Evolutionary conservation across 495 filamentous ascomycete species (phyloP).

Genomic region (Xylaria scruposa): DNA sequence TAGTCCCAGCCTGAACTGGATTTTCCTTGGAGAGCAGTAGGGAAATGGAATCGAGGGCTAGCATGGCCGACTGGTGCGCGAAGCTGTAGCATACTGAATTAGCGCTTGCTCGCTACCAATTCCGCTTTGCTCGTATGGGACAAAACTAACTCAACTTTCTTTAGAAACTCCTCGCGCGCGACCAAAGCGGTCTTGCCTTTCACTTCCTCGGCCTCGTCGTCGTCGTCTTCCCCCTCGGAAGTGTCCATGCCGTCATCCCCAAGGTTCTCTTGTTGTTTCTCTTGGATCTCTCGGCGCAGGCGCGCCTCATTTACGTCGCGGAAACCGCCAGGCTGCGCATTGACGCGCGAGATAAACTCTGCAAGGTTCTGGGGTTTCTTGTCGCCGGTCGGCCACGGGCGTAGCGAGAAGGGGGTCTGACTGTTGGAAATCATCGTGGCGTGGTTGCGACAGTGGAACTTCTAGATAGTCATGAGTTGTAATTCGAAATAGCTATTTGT

Average conservation of each 20-base stretch:
- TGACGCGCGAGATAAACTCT: slow-evolving; percentile 78
- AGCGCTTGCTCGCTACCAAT: slow-evolving; percentile 6
- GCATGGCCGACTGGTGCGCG: slow-evolving; percentile 70
- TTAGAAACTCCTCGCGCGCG: slow-evolving; percentile 61
- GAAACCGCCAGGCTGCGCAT: slow-evolving; percentile 75
- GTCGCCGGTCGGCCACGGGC: slow-evolving; percentile 61
- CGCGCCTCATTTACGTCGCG: slow-evolving; percentile 69
- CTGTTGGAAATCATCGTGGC: slow-evolving; percentile 16
- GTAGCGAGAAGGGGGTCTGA: slow-evolving; percentile 65
- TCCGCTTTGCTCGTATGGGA: neutral
- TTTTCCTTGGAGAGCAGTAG: slow-evolving; percentile 80
- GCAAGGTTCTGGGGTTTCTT: slow-evolving; percentile 66
- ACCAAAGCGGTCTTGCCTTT: slow-evolving; percentile 49
- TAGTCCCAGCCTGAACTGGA: slow-evolving; percentile 68
- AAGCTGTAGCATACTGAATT: slow-evolving; percentile 30
- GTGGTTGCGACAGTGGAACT: neutral
- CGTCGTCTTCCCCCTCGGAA: slow-evolving; percentile 29
- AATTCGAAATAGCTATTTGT: neutral
- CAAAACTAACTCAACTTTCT: slow-evolving; percentile 53
- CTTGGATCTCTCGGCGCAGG: slow-evolving; percentile 65
- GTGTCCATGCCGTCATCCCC: slow-evolving; percentile 30
- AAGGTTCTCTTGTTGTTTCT: slow-evolving; percentile 47
- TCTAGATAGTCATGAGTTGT: neutral
- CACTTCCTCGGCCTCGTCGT: slow-evolving; percentile 32
- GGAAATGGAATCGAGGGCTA: slow-evolving; percentile 83